Evolutionary conservation across 306 rosid genomes (phyloP).

Genomic region (Gastrolobium villosum): DNA sequence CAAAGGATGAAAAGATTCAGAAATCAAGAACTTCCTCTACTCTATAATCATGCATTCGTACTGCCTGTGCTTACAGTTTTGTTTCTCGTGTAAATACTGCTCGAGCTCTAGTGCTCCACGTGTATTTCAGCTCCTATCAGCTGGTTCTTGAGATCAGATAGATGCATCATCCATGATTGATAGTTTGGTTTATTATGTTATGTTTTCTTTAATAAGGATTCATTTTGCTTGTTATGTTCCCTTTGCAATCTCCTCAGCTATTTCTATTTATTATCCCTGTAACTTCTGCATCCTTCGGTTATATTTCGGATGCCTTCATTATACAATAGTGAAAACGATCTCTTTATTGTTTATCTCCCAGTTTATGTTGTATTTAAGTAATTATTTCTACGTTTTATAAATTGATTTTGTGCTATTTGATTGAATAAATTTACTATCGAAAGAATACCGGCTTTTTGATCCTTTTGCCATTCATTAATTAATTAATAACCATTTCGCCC

Average conservation of each 20-base stretch:
- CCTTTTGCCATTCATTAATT: no score
- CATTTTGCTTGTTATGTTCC: background rate
- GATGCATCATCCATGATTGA: background rate
- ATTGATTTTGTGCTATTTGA: background rate
- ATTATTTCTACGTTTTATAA: background rate
- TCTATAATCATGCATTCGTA: slow-evolving; percentile 17
- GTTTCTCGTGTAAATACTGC: slow-evolving; percentile 47
- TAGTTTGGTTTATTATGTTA: slow-evolving; percentile 3
- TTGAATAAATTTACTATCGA: background rate
- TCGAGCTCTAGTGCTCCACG: slow-evolving; percentile 28
- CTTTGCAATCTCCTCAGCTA: background rate
- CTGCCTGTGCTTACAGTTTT: slow-evolving; percentile 14
- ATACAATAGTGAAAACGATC: background rate
- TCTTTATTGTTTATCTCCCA: background rate
- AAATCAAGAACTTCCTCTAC: slow-evolving; percentile 79
- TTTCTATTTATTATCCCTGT: background rate
- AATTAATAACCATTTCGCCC: no score
- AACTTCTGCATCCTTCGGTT: background rate
- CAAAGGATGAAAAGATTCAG: slow-evolving; percentile 70
- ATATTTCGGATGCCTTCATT: no score
- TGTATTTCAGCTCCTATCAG: slow-evolving; percentile 25
- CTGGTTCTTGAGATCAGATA: slow-evolving; percentile 20
- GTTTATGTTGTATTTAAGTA: background rate
- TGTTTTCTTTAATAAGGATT: background rate
- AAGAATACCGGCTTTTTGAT: no score